phyloP scores from a whole-genome alignment of 768 basidiomycete genomes.

The Amanita muscaria region DNA sequence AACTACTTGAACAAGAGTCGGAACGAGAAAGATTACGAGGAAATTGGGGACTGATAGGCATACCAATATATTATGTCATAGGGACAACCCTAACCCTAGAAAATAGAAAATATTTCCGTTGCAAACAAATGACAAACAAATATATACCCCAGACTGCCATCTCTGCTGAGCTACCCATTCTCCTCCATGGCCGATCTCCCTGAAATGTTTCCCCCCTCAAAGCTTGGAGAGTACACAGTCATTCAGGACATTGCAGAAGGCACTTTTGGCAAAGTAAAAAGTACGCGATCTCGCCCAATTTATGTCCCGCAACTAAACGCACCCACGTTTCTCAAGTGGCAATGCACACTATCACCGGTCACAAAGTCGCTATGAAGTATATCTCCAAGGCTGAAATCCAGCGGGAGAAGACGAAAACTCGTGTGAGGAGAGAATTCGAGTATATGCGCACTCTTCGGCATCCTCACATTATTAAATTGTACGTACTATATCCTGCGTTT shows the following conservation, averaged over 20 bases:
- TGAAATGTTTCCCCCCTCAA: constrained; percentile 45
- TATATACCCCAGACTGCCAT: constrained; percentile 24
- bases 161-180: constrained; percentile 15
- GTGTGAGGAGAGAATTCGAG: constrained; percentile 93
- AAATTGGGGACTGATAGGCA: no score
- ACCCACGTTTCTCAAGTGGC: constrained; percentile 54
- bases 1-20: neutral
- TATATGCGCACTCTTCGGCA: constrained; percentile 93
- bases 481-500: constrained; percentile 19
- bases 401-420: constrained; percentile 81
- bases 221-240: constrained; percentile 88
- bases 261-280: constrained; percentile 98
- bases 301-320: constrained; percentile 10
- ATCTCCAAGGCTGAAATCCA: constrained; percentile 92
- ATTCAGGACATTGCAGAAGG: constrained; percentile 88
- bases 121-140: constrained; percentile 8
- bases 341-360: constrained; percentile 87
- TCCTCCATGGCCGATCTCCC: constrained; percentile 25
- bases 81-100: constrained; percentile 5
- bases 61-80: no score
- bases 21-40: no score
- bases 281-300: constrained; percentile 40
- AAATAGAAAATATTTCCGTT: neutral
- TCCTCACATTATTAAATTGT: constrained; percentile 98
- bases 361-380: constrained; percentile 96